A percentile compares a stretch with the other conserved stretches of the same genome.
Evolutionary conservation across 225 moss, liverwort and hornwort genomes (phyloP).

Genomic region (Pseudisothecium myosuroides): DNA sequence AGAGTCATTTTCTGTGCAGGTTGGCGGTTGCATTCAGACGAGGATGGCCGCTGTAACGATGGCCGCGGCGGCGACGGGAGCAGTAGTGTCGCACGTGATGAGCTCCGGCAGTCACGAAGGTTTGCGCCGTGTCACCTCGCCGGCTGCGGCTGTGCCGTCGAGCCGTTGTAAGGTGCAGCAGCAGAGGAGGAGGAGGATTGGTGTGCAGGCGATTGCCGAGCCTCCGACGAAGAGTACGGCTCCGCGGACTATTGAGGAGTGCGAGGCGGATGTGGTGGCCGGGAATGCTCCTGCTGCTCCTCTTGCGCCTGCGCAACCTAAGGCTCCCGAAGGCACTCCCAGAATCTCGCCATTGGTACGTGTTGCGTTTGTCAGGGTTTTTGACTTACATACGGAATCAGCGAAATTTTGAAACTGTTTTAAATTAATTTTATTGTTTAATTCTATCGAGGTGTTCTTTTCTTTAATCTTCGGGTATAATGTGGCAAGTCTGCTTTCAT

Average conservation of each 20-base stretch:
- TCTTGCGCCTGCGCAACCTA: conserved; percentile 39
- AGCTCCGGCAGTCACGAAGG: conserved; percentile 11
- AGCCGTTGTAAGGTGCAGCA: neutral
- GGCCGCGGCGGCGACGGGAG: neutral
- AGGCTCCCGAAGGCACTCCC: conserved; percentile 76
- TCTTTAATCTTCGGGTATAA: neutral
- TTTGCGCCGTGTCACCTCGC: conserved; percentile 5
- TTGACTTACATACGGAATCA: neutral
- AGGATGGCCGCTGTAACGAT: conserved; percentile 8
- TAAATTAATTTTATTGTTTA: neutral
- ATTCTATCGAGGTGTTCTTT: neutral
- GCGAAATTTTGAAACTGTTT: neutral
- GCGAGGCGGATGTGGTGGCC: conserved; percentile 79
- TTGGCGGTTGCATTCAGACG: neutral
- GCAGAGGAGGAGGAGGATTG: neutral
- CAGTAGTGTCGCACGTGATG: neutral
- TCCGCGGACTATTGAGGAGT: conserved; percentile 54
- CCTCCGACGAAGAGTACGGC: conserved; percentile 32
- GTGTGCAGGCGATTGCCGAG: conserved; percentile 73
- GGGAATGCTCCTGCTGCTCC: conserved; percentile 84
- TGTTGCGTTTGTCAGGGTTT: neutral
- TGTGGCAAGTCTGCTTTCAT: neutral
- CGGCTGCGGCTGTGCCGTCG: neutral
- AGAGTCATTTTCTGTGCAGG: neutral
- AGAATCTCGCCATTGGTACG: conserved; percentile 69